Evolutionary conservation across 108 stramenopile species (phyloP).

Genomic region (Aurantiochytrium sp.): DNA sequence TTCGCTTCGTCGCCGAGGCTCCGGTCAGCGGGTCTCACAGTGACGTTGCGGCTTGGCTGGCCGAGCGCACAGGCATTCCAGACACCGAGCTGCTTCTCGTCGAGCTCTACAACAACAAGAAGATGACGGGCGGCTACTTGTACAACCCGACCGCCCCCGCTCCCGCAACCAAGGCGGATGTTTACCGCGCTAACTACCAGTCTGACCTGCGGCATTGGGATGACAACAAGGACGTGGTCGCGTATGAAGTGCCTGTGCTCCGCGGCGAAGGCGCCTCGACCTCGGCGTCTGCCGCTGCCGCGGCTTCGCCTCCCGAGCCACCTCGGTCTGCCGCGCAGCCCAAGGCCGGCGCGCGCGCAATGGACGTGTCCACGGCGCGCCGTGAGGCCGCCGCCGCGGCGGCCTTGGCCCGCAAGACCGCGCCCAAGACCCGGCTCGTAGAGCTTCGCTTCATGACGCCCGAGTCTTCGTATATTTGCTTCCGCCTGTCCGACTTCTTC

Average conservation of each 20-base stretch:
- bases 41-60: background rate
- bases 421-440: background rate
- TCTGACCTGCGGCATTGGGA: background rate
- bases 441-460: background rate
- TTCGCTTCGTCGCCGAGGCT: background rate
- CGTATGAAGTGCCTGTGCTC: background rate
- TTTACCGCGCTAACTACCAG: background rate
- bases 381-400: background rate
- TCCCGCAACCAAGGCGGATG: background rate
- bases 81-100: background rate
- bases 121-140: background rate
- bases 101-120: slow-evolving; percentile 5
- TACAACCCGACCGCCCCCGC: background rate
- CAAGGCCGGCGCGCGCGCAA: background rate
- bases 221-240: background rate
- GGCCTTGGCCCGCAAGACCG: background rate
- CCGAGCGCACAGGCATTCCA: background rate
- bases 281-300: background rate
- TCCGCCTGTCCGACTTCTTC: background rate
- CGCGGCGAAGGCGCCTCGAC: background rate
- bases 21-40: background rate
- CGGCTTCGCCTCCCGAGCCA: background rate
- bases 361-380: background rate
- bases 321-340: background rate
- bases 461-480: background rate